Percentiles rank a stretch among this genome's conserved stretches.
Evolutionary conservation across 2,329 filamentous ascomycete genomes (phyloP).

Genomic region (Calonectria henricotiae): DNA sequence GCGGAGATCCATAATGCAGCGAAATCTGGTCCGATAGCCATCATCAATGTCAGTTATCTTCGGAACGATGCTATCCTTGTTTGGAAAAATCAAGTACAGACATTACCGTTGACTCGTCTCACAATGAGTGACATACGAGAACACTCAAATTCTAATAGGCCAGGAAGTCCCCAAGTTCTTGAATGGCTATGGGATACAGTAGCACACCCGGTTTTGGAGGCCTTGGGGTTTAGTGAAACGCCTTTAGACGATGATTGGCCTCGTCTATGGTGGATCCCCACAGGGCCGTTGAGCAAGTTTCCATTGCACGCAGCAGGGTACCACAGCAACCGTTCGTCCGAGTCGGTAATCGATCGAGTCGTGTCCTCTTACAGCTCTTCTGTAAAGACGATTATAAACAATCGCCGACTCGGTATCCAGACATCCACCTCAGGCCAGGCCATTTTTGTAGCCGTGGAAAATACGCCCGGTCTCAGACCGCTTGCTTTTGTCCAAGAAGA

Average conservation of each 20-base stretch:
- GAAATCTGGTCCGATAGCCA: background rate
- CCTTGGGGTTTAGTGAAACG: background rate
- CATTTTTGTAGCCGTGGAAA: background rate
- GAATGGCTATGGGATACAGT: background rate
- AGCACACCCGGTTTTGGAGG: background rate
- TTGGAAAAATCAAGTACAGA: too few species aligned
- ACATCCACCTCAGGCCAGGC: background rate
- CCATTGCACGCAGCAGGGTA: conserved; percentile 22
- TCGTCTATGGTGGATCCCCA: background rate
- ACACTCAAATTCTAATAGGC: too few species aligned
- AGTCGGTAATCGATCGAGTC: background rate
- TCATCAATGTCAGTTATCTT: background rate
- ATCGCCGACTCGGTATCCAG: background rate
- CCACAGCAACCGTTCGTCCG: background rate
- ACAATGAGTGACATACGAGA: too few species aligned
- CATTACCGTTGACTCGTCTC: too few species aligned
- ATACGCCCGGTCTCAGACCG: background rate
- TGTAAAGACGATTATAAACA: background rate
- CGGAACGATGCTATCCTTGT: background rate
- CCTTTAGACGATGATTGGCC: background rate
- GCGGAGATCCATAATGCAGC: too few species aligned
- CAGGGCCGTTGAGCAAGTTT: conserved; percentile 15
- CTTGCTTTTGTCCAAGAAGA: conserved; percentile 43
- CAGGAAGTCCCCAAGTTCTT: background rate
- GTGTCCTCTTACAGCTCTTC: conserved; percentile 21